Evolutionary conservation across 2,329 filamentous ascomycete genomes (phyloP).

Genomic region (Fonsecaea pedrosoi): DNA sequence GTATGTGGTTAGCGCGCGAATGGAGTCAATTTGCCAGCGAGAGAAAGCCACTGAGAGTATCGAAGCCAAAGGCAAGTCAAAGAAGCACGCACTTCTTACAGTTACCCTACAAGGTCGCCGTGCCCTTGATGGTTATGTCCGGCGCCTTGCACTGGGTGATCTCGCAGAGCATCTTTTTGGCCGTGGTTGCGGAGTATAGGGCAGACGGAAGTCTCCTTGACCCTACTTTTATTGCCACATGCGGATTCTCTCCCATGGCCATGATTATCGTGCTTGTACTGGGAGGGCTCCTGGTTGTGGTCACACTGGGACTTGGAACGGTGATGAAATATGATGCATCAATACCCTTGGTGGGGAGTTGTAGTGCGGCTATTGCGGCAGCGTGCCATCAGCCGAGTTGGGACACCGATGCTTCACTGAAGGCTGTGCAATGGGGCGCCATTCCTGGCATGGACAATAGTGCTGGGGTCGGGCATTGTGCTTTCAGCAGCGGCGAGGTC

Average conservation of each 20-base stretch:
- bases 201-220: slow-evolving; percentile 18
- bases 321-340: slow-evolving; percentile 33
- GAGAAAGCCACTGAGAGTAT: slow-evolving; percentile 50
- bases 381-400: slow-evolving; percentile 43
- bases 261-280: slow-evolving; percentile 35
- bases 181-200: slow-evolving; percentile 43
- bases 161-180: slow-evolving; percentile 54
- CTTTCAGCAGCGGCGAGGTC: slow-evolving; percentile 39
- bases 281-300: slow-evolving; percentile 27
- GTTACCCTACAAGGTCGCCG: slow-evolving; percentile 47
- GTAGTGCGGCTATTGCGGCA: slow-evolving; percentile 46
- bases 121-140: slow-evolving; percentile 47
- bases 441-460: slow-evolving; percentile 22
- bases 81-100: slow-evolving; percentile 51
- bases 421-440: slow-evolving; percentile 42
- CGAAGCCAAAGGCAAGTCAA: slow-evolving; percentile 46
- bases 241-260: slow-evolving; percentile 40
- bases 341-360: slow-evolving; percentile 45
- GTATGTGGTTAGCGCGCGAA: slow-evolving; percentile 57
- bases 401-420: slow-evolving; percentile 35
- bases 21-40: slow-evolving; percentile 52
- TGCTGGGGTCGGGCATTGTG: slow-evolving; percentile 38
- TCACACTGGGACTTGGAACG: slow-evolving; percentile 32
- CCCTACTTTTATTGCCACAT: slow-evolving; percentile 28
- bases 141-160: slow-evolving; percentile 53